These are phyloP conservation scores for Colletotrichum horii DNA, from an alignment of 2,329 filamentous ascomycete genomes.

Conservation along the genomic window DNA sequence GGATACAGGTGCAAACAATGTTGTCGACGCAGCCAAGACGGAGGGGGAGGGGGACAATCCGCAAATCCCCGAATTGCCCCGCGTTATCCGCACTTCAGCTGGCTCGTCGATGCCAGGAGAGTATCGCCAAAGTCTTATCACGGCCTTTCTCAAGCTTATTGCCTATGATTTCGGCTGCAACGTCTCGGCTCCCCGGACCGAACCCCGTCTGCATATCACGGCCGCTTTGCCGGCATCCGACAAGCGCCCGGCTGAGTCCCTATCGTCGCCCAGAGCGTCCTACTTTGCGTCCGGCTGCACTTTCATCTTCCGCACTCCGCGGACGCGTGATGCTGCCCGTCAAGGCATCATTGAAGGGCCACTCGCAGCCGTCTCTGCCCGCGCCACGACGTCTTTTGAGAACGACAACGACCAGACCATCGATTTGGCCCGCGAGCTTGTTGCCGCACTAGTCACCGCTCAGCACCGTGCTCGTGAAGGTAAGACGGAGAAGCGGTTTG, in stretches of 20 bases:
- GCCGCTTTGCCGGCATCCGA: slow-evolving; percentile 34
- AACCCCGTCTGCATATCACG: slow-evolving; percentile 63
- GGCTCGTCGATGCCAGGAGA: slow-evolving; percentile 65
- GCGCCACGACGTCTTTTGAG: slow-evolving; percentile 59
- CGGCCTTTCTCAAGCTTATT: slow-evolving; percentile 67
- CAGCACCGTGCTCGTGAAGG: slow-evolving; percentile 68
- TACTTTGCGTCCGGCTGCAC: slow-evolving; percentile 64
- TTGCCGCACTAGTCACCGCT: slow-evolving; percentile 65
- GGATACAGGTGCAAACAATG: slow-evolving; percentile 5
- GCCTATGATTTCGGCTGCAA: slow-evolving; percentile 72
- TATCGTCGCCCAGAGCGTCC: slow-evolving; percentile 44
- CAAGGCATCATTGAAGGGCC: slow-evolving; percentile 67
- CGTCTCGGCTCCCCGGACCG: slow-evolving; percentile 58
- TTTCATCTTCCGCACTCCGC: slow-evolving; percentile 66
- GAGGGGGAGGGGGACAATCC: slow-evolving; percentile 15
- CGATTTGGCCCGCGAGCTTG: slow-evolving; percentile 66
- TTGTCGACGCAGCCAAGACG: slow-evolving; percentile 16
- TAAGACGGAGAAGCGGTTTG: slow-evolving; percentile 59
- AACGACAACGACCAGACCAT: slow-evolving; percentile 62
- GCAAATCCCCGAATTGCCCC: background rate
- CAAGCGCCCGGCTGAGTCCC: background rate
- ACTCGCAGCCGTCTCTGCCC: slow-evolving; percentile 63
- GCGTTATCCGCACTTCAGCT: slow-evolving; percentile 45
- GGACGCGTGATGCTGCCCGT: slow-evolving; percentile 64
- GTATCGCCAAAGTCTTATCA: slow-evolving; percentile 60